Percentiles rank a stretch among this genome's conserved stretches.
phyloP scores from a whole-genome alignment of 2,329 filamentous ascomycete genomes.

The Aspergillus pseudoterreus region DNA sequence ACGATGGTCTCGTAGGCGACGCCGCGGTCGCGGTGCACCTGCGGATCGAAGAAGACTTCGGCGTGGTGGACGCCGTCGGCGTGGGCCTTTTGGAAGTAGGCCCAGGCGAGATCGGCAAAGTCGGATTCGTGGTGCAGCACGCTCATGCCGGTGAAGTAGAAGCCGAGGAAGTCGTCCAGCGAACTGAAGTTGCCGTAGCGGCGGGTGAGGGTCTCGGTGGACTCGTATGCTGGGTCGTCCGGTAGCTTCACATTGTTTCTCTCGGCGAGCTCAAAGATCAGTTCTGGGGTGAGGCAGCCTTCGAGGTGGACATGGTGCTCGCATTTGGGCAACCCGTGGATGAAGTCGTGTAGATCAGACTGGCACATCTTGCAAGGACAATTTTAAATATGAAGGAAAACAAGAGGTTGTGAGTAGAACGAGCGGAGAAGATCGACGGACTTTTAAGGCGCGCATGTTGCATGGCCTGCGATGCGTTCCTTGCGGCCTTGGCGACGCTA shows the following conservation, averaged over 20 bases:
- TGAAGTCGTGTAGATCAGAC: slow-evolving; percentile 54
- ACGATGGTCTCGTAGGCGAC: slow-evolving; percentile 63
- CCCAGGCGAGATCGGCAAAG: slow-evolving; percentile 68
- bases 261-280: slow-evolving; percentile 66
- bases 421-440: neutral
- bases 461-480: neutral
- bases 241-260: slow-evolving; percentile 65
- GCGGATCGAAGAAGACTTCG: slow-evolving; percentile 78
- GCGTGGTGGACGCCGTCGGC: slow-evolving; percentile 66
- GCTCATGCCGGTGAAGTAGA: slow-evolving; percentile 74
- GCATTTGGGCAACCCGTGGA: slow-evolving; percentile 68
- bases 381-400: neutral
- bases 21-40: slow-evolving; percentile 65
- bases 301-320: slow-evolving; percentile 81
- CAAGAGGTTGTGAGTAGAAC: neutral
- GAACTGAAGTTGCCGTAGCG: slow-evolving; percentile 67
- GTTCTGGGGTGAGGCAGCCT: slow-evolving; percentile 65
- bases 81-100: slow-evolving; percentile 65
- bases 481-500: neutral
- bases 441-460: neutral
- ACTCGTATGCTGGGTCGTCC: slow-evolving; percentile 60
- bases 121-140: slow-evolving; percentile 64
- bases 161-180: slow-evolving; percentile 72
- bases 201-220: slow-evolving; percentile 54
- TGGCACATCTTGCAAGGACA: slow-evolving; percentile 50